These are phyloP conservation scores for Melampsora larici-populina DNA, from an alignment of 1,284 basidiomycete species.

Conservation along the genomic window DNA sequence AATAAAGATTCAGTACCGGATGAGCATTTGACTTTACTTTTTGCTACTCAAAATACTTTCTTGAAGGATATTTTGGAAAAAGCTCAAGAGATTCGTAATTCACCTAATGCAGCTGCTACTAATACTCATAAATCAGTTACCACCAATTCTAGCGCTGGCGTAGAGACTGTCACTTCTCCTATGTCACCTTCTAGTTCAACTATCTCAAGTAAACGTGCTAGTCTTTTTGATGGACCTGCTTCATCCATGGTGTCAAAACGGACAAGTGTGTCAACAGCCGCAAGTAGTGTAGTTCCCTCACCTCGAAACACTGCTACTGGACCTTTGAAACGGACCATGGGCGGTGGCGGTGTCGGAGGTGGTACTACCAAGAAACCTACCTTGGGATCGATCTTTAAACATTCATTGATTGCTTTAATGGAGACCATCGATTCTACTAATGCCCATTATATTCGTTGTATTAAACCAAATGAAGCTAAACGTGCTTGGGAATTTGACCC, in stretches of 20 bases:
- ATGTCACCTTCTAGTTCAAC: conserved; percentile 57
- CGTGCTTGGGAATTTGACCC: conserved; percentile 95
- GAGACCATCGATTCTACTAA: conserved; percentile 96
- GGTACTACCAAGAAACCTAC: conserved; percentile 82
- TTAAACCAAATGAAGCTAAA: conserved; percentile 98
- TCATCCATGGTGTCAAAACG: conserved; percentile 57
- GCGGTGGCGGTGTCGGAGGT: conserved; percentile 41
- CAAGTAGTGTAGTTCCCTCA: conserved; percentile 42
- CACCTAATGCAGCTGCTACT: conserved; percentile 55
- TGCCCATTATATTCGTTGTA: conserved; percentile 98
- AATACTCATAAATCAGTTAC: conserved; percentile 65
- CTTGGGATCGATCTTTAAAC: conserved; percentile 97
- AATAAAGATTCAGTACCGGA: conserved; percentile 98
- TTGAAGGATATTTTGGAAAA: conserved; percentile 89
- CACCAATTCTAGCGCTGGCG: conserved; percentile 66
- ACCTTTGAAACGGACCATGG: conserved; percentile 21
- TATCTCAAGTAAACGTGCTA: conserved; percentile 45
- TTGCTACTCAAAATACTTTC: conserved; percentile 82
- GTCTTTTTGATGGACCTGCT: conserved; percentile 42
- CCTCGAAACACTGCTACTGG: conserved; percentile 33
- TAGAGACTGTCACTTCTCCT: conserved; percentile 68
- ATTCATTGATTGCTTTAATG: conserved; percentile 89
- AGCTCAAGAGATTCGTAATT: conserved; percentile 63
- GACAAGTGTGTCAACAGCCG: conserved; percentile 60
- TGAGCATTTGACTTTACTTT: conserved; percentile 85